These are phyloP conservation scores for Phytophthora crassamura DNA, from an alignment of 352 stramenopile genomes.

Conservation along the genomic window DNA sequence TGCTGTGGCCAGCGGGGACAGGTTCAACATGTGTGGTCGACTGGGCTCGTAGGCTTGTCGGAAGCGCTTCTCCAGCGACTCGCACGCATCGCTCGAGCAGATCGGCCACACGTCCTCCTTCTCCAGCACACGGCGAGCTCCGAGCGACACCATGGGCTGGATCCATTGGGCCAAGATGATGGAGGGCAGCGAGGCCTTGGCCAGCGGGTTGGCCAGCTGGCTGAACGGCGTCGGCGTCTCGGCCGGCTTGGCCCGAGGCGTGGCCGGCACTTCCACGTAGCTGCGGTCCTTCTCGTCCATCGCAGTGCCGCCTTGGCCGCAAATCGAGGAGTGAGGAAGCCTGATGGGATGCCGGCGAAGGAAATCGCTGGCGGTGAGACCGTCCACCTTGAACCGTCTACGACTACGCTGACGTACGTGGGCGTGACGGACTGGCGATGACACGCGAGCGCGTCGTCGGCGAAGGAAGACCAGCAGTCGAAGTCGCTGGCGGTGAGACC, in stretches of 20 bases:
- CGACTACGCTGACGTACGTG: constrained; percentile 13
- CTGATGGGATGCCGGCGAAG: neutral
- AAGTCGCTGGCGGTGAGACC: no score
- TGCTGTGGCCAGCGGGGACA: constrained; percentile 31
- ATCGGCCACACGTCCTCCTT: constrained; percentile 41
- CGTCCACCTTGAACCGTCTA: constrained; percentile 12
- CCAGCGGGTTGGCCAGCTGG: constrained; percentile 41
- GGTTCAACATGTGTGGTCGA: constrained; percentile 3
- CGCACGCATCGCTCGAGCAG: constrained; percentile 32
- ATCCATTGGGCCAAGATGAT: constrained; percentile 43
- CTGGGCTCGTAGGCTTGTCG: constrained; percentile 22
- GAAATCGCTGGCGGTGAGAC: constrained; percentile 8
- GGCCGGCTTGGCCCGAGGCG: neutral
- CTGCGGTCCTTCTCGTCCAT: constrained; percentile 4
- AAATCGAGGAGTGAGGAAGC: constrained; percentile 19
- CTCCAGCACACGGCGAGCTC: constrained; percentile 33
- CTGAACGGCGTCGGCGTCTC: constrained; percentile 15
- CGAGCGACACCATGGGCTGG: constrained; percentile 42
- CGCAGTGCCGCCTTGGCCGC: neutral
- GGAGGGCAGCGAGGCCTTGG: constrained; percentile 38
- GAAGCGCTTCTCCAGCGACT: constrained; percentile 31
- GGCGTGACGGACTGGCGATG: constrained; percentile 1
- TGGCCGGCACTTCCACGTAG: constrained; percentile 25
- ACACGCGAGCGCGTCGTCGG: constrained; percentile 12
- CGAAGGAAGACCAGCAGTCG: no score